Percentiles rank a stretch among this genome's conserved stretches.
phyloP scores from a whole-genome alignment of 2,329 filamentous ascomycete genomes.

The Microcyclosporella mali region DNA sequence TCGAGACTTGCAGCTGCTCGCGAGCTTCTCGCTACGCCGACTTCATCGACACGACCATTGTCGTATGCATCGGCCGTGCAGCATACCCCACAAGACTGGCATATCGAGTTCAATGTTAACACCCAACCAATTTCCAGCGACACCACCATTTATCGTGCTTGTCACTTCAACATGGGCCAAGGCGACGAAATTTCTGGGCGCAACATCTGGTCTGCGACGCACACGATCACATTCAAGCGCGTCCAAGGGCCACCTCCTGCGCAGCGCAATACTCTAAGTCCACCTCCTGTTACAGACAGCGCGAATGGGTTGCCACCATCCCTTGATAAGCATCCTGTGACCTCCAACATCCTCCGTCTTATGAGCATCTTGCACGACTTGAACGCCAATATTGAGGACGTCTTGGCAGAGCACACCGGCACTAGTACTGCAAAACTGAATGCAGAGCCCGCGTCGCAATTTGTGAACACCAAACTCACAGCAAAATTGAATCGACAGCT shows the following conservation, averaged over 20 bases:
- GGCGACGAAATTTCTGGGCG: conserved; percentile 62
- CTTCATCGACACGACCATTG: conserved; percentile 53
- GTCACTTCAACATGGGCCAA: conserved; percentile 63
- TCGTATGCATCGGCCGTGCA: conserved; percentile 83
- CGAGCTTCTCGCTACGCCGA: conserved; percentile 39
- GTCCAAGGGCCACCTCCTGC: conserved; percentile 75
- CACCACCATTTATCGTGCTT: conserved; percentile 91
- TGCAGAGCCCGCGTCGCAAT: conserved; percentile 80
- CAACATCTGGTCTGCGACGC: conserved; percentile 83
- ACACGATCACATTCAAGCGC: conserved; percentile 86
- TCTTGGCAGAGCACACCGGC: conserved; percentile 67
- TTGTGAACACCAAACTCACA: conserved; percentile 97
- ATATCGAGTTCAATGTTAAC: conserved; percentile 89
- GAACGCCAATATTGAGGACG: conserved; percentile 88
- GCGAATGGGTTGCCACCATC: conserved; percentile 66
- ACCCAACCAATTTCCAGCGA: conserved; percentile 79
- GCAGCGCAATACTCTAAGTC: conserved; percentile 54
- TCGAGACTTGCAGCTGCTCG: conserved; percentile 30
- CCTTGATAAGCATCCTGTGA: conserved; percentile 74
- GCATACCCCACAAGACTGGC: conserved; percentile 82
- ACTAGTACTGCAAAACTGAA: conserved; percentile 54
- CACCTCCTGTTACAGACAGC: conserved; percentile 48
- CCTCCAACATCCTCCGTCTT: conserved; percentile 78
- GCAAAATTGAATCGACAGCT: conserved; percentile 95
- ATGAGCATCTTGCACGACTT: conserved; percentile 87